phyloP scores from a whole-genome alignment of 306 rosid genomes.

The Inga leiocalycina region DNA sequence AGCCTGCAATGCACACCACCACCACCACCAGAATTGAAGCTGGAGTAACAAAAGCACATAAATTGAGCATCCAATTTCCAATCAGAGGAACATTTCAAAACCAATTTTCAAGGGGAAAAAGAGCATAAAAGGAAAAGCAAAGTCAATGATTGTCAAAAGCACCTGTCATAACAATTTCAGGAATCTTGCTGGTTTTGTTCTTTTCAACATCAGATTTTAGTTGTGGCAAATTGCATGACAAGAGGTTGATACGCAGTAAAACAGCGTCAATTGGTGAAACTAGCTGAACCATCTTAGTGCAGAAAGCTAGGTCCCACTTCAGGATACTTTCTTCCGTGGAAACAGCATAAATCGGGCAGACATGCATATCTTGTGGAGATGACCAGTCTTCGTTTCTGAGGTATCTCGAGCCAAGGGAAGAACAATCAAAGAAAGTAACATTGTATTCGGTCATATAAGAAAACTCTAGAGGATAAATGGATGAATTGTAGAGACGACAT shows the following conservation, averaged over 20 bases:
- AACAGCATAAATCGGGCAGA: neutral
- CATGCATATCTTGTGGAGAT: neutral
- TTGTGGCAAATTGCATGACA: neutral
- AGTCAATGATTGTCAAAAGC: neutral
- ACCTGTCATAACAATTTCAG: neutral
- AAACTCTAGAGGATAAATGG: constrained; percentile 24
- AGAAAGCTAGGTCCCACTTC: neutral
- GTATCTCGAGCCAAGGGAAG: neutral
- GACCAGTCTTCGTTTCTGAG: neutral
- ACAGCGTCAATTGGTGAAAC: no score
- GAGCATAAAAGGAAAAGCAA: neutral
- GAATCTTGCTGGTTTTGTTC: neutral
- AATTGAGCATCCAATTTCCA: neutral
- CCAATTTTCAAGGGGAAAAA: neutral
- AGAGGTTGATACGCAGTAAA: accelerated
- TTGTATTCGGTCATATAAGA: neutral
- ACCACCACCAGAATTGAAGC: neutral
- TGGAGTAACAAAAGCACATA: neutral
- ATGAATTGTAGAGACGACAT: neutral
- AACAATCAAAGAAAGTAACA: constrained; percentile 33
- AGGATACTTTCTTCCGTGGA: neutral
- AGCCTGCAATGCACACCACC: neutral
- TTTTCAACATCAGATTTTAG: neutral
- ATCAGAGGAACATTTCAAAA: no score
- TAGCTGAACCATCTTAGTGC: neutral